phyloP scores from a whole-genome alignment of 805 yeast species.

The Nakazawaea sp. region DNA sequence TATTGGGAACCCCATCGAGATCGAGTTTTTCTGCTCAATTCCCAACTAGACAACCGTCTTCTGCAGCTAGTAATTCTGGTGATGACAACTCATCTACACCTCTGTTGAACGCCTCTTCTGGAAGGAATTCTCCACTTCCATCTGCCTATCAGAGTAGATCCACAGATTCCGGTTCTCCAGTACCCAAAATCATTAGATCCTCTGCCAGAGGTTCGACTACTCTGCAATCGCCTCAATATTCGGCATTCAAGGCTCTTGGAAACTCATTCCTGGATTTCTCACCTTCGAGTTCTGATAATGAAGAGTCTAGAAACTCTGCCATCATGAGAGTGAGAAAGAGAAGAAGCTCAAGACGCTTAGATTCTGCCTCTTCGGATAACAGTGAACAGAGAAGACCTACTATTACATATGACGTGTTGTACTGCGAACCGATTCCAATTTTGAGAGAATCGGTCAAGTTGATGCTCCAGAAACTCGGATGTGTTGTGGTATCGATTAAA shows the following conservation, averaged over 20 bases:
- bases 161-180: slow-evolving; percentile 11
- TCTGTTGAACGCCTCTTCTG: slow-evolving; percentile 18
- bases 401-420: slow-evolving; percentile 45
- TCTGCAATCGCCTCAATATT: slow-evolving; percentile 6
- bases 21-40: neutral
- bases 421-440: slow-evolving; percentile 85
- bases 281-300: slow-evolving; percentile 60
- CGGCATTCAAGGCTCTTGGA: slow-evolving; percentile 15
- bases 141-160: slow-evolving; percentile 10
- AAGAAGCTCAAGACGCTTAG: slow-evolving; percentile 37
- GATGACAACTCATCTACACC: slow-evolving; percentile 19
- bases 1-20: slow-evolving; percentile 6
- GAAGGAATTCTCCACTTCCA: slow-evolving; percentile 26
- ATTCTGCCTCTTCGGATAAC: slow-evolving; percentile 19
- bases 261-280: slow-evolving; percentile 22
- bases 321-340: slow-evolving; percentile 45
- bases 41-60: neutral
- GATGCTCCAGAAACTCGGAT: slow-evolving; percentile 62
- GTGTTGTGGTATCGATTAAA: slow-evolving; percentile 70
- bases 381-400: slow-evolving; percentile 9
- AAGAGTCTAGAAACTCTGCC: slow-evolving; percentile 46
- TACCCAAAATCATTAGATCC: slow-evolving; percentile 9
- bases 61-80: slow-evolving; percentile 25
- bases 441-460: slow-evolving; percentile 62
- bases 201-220: neutral